These are phyloP conservation scores for Endotrypanum monterogeii DNA, from an alignment of 208 protist species.

Conservation along the genomic window DNA sequence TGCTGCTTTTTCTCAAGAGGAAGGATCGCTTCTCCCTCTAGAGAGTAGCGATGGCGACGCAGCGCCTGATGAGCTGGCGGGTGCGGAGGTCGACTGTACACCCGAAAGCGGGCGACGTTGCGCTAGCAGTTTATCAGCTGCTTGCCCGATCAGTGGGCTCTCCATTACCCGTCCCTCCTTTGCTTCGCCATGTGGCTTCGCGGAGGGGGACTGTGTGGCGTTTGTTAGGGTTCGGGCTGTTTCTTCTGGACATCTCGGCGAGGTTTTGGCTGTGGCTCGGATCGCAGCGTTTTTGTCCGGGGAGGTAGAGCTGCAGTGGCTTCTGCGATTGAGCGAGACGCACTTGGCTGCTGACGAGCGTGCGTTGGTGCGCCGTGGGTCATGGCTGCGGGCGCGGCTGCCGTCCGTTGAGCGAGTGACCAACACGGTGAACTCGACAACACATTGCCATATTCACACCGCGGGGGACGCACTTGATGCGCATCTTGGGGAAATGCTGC, in stretches of 20 bases:
- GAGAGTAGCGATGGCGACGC: not conserved
- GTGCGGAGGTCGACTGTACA: not conserved
- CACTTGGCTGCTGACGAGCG: constrained; percentile 22
- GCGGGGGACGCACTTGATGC: not conserved
- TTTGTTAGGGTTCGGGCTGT: constrained; percentile 14
- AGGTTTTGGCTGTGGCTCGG: constrained; percentile 26
- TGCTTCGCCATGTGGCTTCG: not conserved
- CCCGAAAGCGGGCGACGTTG: not conserved
- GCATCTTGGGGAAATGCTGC: constrained; percentile 18
- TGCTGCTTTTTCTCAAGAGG: not conserved
- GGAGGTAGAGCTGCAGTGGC: constrained; percentile 26
- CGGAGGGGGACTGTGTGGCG: constrained; percentile 10
- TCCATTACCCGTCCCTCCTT: not conserved
- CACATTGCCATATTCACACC: not conserved
- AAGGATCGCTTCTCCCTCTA: not conserved
- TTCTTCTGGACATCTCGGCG: not conserved
- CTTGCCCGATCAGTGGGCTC: not conserved
- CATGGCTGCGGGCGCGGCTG: constrained; percentile 15
- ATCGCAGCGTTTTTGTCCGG: not conserved
- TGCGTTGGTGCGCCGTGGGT: constrained; percentile 26
- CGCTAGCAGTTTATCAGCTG: not conserved
- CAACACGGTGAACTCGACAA: not conserved
- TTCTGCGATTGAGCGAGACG: constrained; percentile 21
- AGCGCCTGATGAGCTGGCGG: not conserved
- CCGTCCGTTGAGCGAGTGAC: not conserved